Percentiles rank a stretch among this genome's conserved stretches.
phyloP scores from a whole-genome alignment of 2,329 filamentous ascomycete species.

The Exophiala phaeomuriformis region DNA sequence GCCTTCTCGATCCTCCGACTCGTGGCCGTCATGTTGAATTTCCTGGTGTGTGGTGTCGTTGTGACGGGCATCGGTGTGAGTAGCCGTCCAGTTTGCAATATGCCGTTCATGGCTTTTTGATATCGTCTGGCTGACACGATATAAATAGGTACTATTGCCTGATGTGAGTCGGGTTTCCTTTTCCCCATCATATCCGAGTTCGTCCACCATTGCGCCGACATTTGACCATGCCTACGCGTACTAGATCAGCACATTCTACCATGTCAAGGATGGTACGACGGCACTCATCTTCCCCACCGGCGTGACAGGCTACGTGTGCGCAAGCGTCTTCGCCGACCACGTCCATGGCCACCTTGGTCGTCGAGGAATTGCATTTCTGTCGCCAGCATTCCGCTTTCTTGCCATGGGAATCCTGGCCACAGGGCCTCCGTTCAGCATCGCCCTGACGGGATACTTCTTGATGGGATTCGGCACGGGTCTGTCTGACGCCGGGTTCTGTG shows the following conservation, averaged over 20 bases:
- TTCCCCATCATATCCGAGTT: background rate
- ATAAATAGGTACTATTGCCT: background rate
- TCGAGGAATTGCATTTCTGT: constrained; percentile 38
- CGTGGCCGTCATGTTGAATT: background rate
- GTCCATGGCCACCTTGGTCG: constrained; percentile 40
- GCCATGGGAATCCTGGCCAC: constrained; percentile 29
- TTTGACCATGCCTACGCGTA: background rate
- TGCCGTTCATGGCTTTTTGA: background rate
- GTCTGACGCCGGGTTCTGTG: constrained; percentile 41
- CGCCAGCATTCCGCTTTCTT: constrained; percentile 35
- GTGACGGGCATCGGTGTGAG: background rate
- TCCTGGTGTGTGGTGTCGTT: background rate
- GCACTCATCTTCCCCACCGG: constrained; percentile 41
- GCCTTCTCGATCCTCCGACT: background rate
- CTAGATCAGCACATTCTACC: constrained; percentile 31
- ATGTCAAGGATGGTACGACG: constrained; percentile 38
- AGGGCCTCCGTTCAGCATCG: constrained; percentile 31
- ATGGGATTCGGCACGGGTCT: constrained; percentile 37
- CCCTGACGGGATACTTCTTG: constrained; percentile 31
- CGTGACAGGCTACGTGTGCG: constrained; percentile 40
- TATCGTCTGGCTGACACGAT: background rate
- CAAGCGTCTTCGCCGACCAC: constrained; percentile 35
- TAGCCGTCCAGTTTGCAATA: background rate
- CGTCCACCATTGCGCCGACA: too few species aligned
- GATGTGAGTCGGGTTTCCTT: background rate